Conservation (phyloP, 495 filamentous ascomycete species). For the Acidomyces sp. region DNA sequence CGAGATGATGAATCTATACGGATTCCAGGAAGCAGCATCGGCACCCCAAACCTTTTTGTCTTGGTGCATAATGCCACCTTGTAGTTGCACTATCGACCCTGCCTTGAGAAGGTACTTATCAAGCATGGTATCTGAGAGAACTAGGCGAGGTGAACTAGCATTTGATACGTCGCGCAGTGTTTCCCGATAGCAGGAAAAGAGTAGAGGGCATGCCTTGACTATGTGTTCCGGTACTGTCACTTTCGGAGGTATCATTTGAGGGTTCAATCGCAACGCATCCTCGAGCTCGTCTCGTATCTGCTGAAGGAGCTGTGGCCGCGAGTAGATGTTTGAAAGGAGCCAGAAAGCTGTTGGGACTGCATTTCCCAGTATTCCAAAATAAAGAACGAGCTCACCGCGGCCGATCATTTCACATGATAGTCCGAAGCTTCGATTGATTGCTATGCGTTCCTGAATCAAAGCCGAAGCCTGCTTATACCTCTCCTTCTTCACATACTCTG, state of each 20-base stretch:
- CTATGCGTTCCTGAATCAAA: conserved; percentile 16
- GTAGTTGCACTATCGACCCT: conserved; percentile 5
- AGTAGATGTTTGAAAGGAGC: conserved; percentile 10
- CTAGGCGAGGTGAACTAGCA: conserved; percentile 1
- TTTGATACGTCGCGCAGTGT: conserved; percentile 2
- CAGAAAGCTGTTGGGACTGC: conserved; percentile 5
- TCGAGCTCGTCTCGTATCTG: conserved; percentile 6
- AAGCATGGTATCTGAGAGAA: conserved; percentile 3
- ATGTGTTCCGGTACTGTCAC: background rate
- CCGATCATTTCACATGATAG: conserved; percentile 5
- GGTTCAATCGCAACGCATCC: background rate
- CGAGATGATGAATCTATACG: background rate
- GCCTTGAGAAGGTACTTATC: background rate
- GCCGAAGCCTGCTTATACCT: conserved; percentile 13
- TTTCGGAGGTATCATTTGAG: background rate
- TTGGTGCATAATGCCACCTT: conserved; percentile 7
- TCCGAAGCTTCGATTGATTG: conserved; percentile 6
- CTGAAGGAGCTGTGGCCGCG: conserved; percentile 1
- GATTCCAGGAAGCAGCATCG: conserved; percentile 6
- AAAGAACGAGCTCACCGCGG: conserved; percentile 3
- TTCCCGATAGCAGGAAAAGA: conserved; percentile 6
- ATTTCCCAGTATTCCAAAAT: conserved; percentile 7
- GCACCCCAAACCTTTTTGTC: conserved; percentile 8
- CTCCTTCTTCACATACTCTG: conserved; percentile 16
- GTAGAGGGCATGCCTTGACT: conserved; percentile 3